Evolutionary conservation across 2,329 filamentous ascomycete species (phyloP).

Genomic region (Cadophora luteo-olivacea): DNA sequence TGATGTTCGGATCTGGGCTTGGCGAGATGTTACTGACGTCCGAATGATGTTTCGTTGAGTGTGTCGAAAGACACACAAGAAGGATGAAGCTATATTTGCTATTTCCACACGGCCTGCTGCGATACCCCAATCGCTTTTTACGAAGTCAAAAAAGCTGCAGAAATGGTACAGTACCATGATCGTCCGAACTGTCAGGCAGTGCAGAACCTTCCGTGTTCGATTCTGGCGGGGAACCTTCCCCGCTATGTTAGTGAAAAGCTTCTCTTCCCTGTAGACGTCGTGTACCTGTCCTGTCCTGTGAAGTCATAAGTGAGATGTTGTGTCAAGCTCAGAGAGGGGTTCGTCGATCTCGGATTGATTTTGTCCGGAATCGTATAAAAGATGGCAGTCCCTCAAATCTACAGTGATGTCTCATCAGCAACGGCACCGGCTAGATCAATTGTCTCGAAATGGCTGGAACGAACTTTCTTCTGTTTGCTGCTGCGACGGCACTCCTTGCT

Average conservation of each 20-base stretch:
- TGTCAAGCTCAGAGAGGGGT: slow-evolving; percentile 1
- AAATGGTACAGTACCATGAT: too few relatives aligned
- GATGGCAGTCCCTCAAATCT: neutral
- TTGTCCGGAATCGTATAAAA: slow-evolving; percentile 13
- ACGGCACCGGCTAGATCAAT: neutral
- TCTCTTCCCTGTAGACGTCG: slow-evolving; percentile 3
- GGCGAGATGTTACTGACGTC: too few relatives aligned
- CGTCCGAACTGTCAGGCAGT: neutral
- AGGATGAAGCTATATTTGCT: too few relatives aligned
- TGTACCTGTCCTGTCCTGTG: neutral
- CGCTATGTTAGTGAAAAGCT: neutral
- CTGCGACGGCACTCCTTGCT: slow-evolving; percentile 27
- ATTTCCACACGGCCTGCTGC: too few relatives aligned
- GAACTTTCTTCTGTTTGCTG: slow-evolving; percentile 19
- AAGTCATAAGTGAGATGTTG: slow-evolving; percentile 1
- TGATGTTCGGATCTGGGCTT: neutral
- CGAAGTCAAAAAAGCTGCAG: neutral
- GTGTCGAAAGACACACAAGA: too few relatives aligned
- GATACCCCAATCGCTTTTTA: neutral
- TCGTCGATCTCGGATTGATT: neutral
- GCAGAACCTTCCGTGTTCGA: neutral
- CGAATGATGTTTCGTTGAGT: too few relatives aligned
- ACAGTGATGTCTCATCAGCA: neutral
- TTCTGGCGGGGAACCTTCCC: neutral
- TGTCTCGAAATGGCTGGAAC: slow-evolving; percentile 25